Evolutionary conservation across 257 asterid genomes (phyloP), one percentile per base, ranked within the genome.

Genomic region (Schizonepeta tenuifolia): DNA sequence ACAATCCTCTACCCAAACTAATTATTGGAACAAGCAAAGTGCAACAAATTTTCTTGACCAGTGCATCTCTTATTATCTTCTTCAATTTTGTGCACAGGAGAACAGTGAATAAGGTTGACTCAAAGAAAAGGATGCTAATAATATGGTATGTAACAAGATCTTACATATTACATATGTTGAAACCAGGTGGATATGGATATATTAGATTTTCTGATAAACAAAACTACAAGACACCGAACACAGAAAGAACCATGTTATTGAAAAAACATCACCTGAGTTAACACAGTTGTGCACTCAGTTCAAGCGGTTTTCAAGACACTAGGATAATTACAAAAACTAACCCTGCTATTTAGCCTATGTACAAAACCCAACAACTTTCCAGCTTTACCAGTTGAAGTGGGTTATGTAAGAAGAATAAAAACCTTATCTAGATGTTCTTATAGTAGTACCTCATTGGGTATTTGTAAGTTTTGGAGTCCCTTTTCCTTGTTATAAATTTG

Each of bases 1-100:
- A 35, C 47, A 20, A 35, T 72, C 51, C 33, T 31, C 69, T 64
- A 22, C 54, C 60, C 61, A 46, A 65, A 62, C 26, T 38, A 65
- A 50, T 60, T 51, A 68, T 73, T 6, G 26, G 54, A 70, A 44
- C 43, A 6, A 13, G 15, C 68, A 51, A 65, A 69, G 62, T 65
- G 20, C 53, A 54, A 41, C 15, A 6, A 57, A 47, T 31, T 53
- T 60, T 3, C n/a, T n/a, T n/a, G n/a, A n/a, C n/a, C n/a, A n/a
- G n/a, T n/a, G n/a, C n/a, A n/a, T n/a, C n/a, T n/a, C n/a, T n/a
- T 1, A 10, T 36, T 53, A 31, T 54, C 55, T n/a, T 15, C 55
- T 49, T 49, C 22, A 49, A 6, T 15, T 15, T 49, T 46, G 54
- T 40, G 18, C 40, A 58, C 66, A 75, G 40, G 73, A 3, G 10